Base-by-base conservation (phyloP, 768 basidiomycete genomes). In the Lactifluus rugatus region DNA sequence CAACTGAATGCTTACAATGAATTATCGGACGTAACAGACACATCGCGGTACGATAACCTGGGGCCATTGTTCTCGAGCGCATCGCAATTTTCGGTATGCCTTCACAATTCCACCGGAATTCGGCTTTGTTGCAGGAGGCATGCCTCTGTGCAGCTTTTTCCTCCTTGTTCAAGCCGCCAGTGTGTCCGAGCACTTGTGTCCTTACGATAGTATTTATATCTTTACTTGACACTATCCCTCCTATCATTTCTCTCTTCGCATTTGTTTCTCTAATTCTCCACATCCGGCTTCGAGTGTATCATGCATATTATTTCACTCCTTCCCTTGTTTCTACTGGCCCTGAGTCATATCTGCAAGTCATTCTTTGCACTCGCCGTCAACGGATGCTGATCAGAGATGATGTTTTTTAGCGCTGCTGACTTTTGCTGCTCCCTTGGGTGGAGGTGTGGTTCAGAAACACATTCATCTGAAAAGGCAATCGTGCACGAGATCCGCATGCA, bases 191-290 rank as follows among this genome's bases (percentile, higher is more conserved):
- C 16, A 17, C 19, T 31, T 49, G 31, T 42, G 5, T n/a, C 14
- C 7, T 13, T 7, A 39, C 23, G 26, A n/a, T n/a, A n/a, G 58
- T 59, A 59, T 42, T 59, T 59, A 59, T 50, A 55, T 21, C 21
- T 14, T n/a, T 21, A 25, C 34, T 6, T 31, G 21, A 16, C 13
- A 14, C 23, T 2, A n/a, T 16, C 21, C n/a, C n/a, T 3, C 0
- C 19, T 8, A 7, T 21, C 11, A n/a, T n/a, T n/a, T n/a, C 16
- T 32, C 19, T 31, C 21, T 16, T 8, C 53, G 32, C 41, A 1
- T 49, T 50, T 37, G 14, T 55, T 34, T 14, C 37, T 25, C 32
- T 14, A 2, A 17, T 19, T 45, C 14, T 5, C 37, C 4, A 6
- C 28, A 6, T 42, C 9, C 19, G 8, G 25, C 17, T 47, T 9